Evolutionary conservation across 2,329 filamentous ascomycete species (phyloP).

Genomic region (Colletotrichum sp.): DNA sequence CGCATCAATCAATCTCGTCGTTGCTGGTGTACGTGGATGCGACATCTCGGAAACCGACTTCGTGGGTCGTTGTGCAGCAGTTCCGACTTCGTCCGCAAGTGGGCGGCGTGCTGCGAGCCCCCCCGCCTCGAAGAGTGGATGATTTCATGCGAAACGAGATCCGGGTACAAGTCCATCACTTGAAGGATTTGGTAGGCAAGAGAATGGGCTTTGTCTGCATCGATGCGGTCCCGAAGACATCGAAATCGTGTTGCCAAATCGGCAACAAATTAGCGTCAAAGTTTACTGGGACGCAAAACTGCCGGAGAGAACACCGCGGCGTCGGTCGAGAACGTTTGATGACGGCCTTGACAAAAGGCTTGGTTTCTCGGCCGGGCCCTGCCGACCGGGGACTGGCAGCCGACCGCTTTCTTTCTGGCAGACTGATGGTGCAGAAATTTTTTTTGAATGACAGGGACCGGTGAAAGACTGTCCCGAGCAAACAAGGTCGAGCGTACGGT

Average conservation of each 20-base stretch:
- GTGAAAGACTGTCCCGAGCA: neutral
- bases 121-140: neutral
- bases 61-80: neutral
- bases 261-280: neutral
- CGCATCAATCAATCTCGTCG: neutral
- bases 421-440: neutral
- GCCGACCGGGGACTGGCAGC: neutral
- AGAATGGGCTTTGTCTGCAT: neutral
- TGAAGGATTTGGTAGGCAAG: neutral
- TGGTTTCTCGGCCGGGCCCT: neutral
- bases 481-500: neutral
- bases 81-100: slow-evolving; percentile 1
- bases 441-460: neutral
- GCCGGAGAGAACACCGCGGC: neutral
- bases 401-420: neutral
- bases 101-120: neutral
- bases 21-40: neutral
- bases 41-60: neutral
- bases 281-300: neutral
- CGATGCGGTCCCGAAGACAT: neutral
- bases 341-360: neutral
- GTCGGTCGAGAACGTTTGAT: neutral
- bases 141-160: neutral
- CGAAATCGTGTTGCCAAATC: neutral
- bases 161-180: neutral